phyloP scores from a whole-genome alignment of 768 basidiomycete genomes.

The Kwoniella dendrophila region DNA sequence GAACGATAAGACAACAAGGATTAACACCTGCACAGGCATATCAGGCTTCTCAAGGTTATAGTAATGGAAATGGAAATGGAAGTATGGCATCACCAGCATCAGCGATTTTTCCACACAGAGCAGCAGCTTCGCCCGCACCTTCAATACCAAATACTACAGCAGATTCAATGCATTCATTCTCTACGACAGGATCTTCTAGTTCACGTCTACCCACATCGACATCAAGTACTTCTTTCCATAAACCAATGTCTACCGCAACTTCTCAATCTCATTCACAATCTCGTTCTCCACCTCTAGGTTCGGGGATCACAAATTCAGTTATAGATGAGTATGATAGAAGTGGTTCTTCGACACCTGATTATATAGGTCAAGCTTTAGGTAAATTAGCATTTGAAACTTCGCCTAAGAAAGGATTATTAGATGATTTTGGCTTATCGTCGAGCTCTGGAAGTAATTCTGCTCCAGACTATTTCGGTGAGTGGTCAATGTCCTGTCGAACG shows the following conservation, averaged over 20 bases:
- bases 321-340: constrained; percentile 14
- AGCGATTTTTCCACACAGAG: constrained; percentile 34
- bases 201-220: constrained; percentile 15
- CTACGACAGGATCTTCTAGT: constrained; percentile 1
- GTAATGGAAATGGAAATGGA: constrained; percentile 6
- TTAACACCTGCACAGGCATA: constrained; percentile 35
- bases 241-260: not conserved
- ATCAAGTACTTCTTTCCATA: constrained; percentile 19
- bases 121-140: constrained; percentile 26
- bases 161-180: constrained; percentile 17
- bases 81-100: constrained; percentile 32
- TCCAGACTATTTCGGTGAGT: constrained; percentile 23
- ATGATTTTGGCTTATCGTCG: constrained; percentile 9
- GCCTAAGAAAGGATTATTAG: constrained; percentile 16
- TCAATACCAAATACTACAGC: constrained; percentile 15
- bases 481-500: not conserved
- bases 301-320: not conserved
- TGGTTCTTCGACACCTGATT: constrained; percentile 10
- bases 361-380: constrained; percentile 19
- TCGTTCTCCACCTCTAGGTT: constrained; percentile 8
- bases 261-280: constrained; percentile 7
- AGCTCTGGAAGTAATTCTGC: constrained; percentile 1
- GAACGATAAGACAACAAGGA: constrained; percentile 7
- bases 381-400: constrained; percentile 25
- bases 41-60: constrained; percentile 26